Conservation (phyloP, 139 green algal species). For the Chlamydomonas sp. region DNA sequence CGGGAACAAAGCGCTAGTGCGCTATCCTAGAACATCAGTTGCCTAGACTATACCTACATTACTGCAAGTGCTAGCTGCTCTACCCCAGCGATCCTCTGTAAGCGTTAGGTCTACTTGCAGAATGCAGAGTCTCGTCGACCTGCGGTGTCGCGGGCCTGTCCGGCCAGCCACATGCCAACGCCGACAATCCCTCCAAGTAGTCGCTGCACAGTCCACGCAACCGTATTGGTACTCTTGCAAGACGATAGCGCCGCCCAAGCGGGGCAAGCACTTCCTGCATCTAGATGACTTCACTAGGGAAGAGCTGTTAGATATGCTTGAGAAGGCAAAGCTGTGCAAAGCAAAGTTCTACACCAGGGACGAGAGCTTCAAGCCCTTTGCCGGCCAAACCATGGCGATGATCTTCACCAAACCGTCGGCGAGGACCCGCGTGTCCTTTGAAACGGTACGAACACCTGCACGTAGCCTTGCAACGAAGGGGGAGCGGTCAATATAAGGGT, state of each 20-base stretch:
- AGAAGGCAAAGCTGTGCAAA: slow-evolving; percentile 85
- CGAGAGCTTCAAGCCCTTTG: slow-evolving; percentile 89
- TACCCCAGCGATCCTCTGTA: too few relatives aligned
- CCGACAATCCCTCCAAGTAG: slow-evolving; percentile 2
- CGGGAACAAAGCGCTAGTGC: too few relatives aligned
- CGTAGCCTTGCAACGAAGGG: not conserved
- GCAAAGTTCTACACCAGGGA: slow-evolving; percentile 82
- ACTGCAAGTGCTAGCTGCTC: too few relatives aligned
- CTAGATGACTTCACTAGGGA: slow-evolving; percentile 96
- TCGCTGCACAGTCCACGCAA: slow-evolving; percentile 31
- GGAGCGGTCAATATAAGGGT: not conserved
- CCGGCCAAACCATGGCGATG: slow-evolving; percentile 96
- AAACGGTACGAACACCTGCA: slow-evolving; percentile 79
- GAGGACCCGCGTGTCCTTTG: slow-evolving; percentile 96
- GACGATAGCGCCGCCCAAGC: slow-evolving; percentile 37
- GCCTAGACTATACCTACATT: too few relatives aligned
- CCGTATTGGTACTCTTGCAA: slow-evolving; percentile 36
- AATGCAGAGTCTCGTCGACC: too few relatives aligned
- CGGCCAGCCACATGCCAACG: slow-evolving; percentile 11
- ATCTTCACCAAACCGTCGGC: slow-evolving; percentile 99
- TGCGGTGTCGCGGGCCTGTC: too few relatives aligned
- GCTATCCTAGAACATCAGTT: too few relatives aligned
- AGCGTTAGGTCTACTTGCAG: not conserved
- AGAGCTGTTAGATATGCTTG: slow-evolving; percentile 89
- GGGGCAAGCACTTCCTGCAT: slow-evolving; percentile 90